These are phyloP conservation scores for Delphinella strobiligena DNA, from an alignment of 2,329 filamentous ascomycete species.

Conservation along the genomic window DNA sequence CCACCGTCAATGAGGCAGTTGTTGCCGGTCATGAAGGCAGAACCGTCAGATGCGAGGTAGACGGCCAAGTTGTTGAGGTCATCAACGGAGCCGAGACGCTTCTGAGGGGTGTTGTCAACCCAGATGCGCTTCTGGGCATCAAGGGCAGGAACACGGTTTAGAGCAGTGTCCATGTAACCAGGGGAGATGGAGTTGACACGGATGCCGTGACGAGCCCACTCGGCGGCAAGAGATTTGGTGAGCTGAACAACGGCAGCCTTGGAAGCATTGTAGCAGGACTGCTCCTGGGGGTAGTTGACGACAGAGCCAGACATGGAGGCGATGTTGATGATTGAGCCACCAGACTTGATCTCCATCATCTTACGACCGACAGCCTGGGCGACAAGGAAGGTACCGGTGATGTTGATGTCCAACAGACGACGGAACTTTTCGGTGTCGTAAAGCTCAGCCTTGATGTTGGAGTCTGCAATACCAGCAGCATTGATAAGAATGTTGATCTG, in stretches of 20 bases:
- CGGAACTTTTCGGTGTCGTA: conserved; percentile 69
- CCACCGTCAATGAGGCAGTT: conserved; percentile 62
- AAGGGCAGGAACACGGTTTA: conserved; percentile 66
- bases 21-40: conserved; percentile 64
- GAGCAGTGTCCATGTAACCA: conserved; percentile 75
- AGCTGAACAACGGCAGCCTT: conserved; percentile 72
- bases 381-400: conserved; percentile 68
- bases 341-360: conserved; percentile 62
- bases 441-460: conserved; percentile 70
- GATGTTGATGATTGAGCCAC: conserved; percentile 63
- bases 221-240: conserved; percentile 67
- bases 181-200: conserved; percentile 77
- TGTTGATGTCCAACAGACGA: conserved; percentile 69
- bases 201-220: conserved; percentile 73
- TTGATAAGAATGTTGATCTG: conserved; percentile 66
- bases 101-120: conserved; percentile 61
- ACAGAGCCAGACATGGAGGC: conserved; percentile 47
- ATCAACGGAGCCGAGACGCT: conserved; percentile 58
- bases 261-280: conserved; percentile 72
- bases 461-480: conserved; percentile 69
- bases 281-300: conserved; percentile 53
- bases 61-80: conserved; percentile 69
- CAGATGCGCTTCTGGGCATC: conserved; percentile 76
- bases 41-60: conserved; percentile 62
- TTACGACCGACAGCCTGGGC: conserved; percentile 41